Evolutionary conservation across 768 basidiomycete species (phyloP).

Genomic region (Leccinum disarticulatum): DNA sequence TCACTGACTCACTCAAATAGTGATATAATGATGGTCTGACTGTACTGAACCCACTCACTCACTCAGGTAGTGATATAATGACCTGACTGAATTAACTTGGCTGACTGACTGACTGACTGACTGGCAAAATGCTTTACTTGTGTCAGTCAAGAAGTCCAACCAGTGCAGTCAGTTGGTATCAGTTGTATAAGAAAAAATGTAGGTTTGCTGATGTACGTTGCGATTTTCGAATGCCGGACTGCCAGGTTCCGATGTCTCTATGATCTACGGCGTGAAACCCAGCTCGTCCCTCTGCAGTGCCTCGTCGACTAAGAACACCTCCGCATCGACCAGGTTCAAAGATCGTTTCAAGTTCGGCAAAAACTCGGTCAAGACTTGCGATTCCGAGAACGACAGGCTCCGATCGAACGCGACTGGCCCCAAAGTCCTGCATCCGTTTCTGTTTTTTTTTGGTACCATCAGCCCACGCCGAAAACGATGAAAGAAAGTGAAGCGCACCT

Average conservation of each 20-base stretch:
- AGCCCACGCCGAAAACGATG: background rate
- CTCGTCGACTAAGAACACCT: conserved; percentile 68
- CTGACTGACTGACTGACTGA: no score
- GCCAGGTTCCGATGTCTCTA: conserved; percentile 88
- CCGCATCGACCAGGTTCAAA: conserved; percentile 66
- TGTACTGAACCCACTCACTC: no score
- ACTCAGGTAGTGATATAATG: no score
- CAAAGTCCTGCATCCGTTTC: conserved; percentile 82
- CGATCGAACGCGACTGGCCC: conserved; percentile 80
- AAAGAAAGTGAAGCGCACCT: conserved; percentile 50
- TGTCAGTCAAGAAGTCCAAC: no score
- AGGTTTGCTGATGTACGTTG: conserved; percentile 47
- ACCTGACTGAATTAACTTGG: no score
- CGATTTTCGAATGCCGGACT: conserved; percentile 84
- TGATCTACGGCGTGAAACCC: conserved; percentile 66
- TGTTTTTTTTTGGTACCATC: conserved; percentile 24
- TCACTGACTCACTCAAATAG: no score
- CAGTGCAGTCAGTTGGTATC: no score
- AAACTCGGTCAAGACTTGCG: conserved; percentile 65
- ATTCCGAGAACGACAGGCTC: conserved; percentile 80
- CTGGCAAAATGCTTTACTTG: no score
- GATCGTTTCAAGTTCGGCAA: conserved; percentile 81
- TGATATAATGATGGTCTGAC: no score
- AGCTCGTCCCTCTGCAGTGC: conserved; percentile 52
- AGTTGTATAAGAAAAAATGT: no score